Base-by-base conservation (phyloP, 305 asterid genomes). In the Fraxinus sp. region DNA sequence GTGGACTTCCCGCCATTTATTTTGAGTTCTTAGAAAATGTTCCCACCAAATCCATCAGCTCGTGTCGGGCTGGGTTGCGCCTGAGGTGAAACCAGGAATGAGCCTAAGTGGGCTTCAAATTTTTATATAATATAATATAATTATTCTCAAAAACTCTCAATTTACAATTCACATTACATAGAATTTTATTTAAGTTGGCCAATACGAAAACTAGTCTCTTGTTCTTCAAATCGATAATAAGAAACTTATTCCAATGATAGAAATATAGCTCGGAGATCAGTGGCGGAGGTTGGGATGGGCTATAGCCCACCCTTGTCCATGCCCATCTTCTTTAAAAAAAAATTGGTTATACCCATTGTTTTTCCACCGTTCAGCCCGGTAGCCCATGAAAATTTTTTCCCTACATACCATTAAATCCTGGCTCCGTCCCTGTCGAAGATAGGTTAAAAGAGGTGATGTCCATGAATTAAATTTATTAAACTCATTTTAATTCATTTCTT, bases 1-100 rank as follows among this genome's bases (percentile, higher is more conserved):
- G 28, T 86, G 80, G 18, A 26, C 73, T 86, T 88, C 87, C 88
- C 89, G 89, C 89, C 87, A 64, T 82, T 77, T 36, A 13, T 55
- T 57, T 64, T 46, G 71, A 41, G 73, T 30, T 32, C 39, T 30
- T 1, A 11, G 5, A 5, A 44, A 57, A 14, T 30, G 36, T 71
- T 30, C 73, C 73, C n/a, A 30, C 76, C 22, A 71, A 70, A 71
- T 33, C 44, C 35, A 7, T 59, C 64, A 59, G 30, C 70, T 59
- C 11, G 28, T 20, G 13, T 18, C 70, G 30, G 70, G 30, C 64
- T 5, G 64, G 64, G 26, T 55, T n/a, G 24, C 26, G 24, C 64
- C 24, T 52, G 62, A 20, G 62, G 62, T 52, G 62, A 52, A 52
- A 16, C 24, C 64, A 5, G 64, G 64, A n/a, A 55, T 55, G 18